Evolutionary conservation across 169 alveolate genomes (phyloP).

Genomic region (Ichthyophthirius multifiliis): DNA sequence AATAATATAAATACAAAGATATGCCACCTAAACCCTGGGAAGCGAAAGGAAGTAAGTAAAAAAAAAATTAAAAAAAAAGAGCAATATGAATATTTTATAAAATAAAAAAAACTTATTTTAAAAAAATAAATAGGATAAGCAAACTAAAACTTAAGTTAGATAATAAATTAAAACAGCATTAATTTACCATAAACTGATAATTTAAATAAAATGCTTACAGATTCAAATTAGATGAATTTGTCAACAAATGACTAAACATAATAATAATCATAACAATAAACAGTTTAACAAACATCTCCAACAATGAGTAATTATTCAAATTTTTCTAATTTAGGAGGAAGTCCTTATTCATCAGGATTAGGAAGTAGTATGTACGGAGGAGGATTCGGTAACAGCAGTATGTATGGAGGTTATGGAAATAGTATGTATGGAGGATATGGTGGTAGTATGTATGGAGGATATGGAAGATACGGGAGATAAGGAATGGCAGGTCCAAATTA

Average conservation of each 20-base stretch:
- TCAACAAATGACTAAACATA: background rate
- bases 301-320: background rate
- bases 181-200: background rate
- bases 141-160: too few relatives aligned
- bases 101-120: too few relatives aligned
- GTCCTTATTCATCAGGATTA: background rate
- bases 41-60: too few relatives aligned
- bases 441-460: background rate
- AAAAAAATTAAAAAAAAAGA: too few relatives aligned
- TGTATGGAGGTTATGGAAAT: background rate
- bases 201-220: background rate
- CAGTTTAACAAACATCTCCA: background rate
- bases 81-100: too few relatives aligned
- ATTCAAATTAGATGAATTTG: background rate
- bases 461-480: constrained; percentile 1
- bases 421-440: constrained; percentile 14
- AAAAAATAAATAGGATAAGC: too few relatives aligned
- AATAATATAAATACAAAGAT: too few relatives aligned
- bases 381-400: background rate
- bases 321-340: background rate
- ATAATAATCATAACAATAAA: background rate
- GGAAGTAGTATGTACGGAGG: background rate
- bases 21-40: too few relatives aligned
- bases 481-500: constrained; percentile 5
- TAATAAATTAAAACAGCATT: background rate